Evolutionary conservation across 176 grass and related monocot genomes (phyloP), one percentile per base, ranked within the genome.

Genomic region (Hsuehochloa calcarea): DNA sequence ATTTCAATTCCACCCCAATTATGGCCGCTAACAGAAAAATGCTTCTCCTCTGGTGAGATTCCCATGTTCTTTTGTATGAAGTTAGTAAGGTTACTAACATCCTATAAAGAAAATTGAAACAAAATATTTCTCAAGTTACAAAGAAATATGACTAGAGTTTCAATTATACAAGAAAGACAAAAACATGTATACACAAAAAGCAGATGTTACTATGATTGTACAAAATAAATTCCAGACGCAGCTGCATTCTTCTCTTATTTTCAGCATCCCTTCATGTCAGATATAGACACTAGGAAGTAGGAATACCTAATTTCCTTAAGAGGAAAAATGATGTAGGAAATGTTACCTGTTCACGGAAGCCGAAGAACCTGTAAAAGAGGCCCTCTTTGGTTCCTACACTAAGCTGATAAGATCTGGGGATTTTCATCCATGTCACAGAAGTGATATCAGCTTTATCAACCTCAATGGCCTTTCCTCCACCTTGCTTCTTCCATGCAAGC

Each of bases 1-100:
- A 98, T 95, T 75, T 92, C 86, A 84, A 98, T 76, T 37, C 82
- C 88, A 4, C 96, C 96, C 89, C 93, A 95, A 43, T 98, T 95
- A 85, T 95, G 96, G 6, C 93, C 96, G 40, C 58, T 92, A 38
- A 93, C 68, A 68, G 93, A 98, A 90, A 98, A 89, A 44, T 98
- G 91, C 83, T 93, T 98, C 80, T 98, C 93, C 58, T 98, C 91
- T 34, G 89, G 80, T 38, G 88, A 55, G 65, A 90, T 78, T 84
- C 91, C 91, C n/a, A 82, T 89, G 83, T 63, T 93, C 87, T 90
- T 98, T 88, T 98, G 87, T 63, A 98, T 86, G 85, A 85, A 95
- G 72, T 71, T 95, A 84, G 84, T 94, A 78, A 98, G 79, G 54
- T 39, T 90, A 72, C 87, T 93, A 62, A 95, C 89, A 90, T 98